phyloP scores from a whole-genome alignment of 176 grass and related monocot species.

The Eleusine coracana region DNA sequence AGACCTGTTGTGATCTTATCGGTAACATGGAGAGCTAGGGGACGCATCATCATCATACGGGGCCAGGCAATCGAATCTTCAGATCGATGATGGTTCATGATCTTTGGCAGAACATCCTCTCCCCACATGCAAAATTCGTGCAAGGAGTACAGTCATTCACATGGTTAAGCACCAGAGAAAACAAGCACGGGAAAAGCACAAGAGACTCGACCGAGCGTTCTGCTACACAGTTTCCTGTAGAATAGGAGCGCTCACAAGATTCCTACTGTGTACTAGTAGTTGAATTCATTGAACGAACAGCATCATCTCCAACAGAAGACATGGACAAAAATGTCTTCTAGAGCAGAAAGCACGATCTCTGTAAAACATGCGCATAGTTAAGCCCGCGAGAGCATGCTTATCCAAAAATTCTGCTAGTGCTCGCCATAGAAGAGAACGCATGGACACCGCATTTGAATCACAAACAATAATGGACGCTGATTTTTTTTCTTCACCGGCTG shows the following conservation, averaged over 20 bases:
- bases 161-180: background rate
- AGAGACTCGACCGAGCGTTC: background rate
- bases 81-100: background rate
- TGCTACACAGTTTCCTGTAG: background rate
- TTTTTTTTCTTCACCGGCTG: slow-evolving; percentile 5
- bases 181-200: background rate
- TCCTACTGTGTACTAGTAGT: background rate
- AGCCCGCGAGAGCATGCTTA: background rate
- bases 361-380: background rate
- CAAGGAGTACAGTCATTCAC: slow-evolving; percentile 3
- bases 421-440: background rate
- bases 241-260: background rate
- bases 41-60: background rate
- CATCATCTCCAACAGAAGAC: background rate
- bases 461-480: background rate
- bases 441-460: background rate
- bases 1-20: background rate
- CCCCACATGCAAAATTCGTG: background rate
- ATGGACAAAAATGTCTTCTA: background rate
- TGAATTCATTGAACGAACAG: background rate
- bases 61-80: slow-evolving; percentile 35
- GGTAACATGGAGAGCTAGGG: background rate
- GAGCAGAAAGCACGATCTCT: background rate
- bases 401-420: background rate
- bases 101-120: background rate